Evolutionary conservation across 495 filamentous ascomycete species (phyloP).

Genomic region (Penicillium cosmopolitanum): DNA sequence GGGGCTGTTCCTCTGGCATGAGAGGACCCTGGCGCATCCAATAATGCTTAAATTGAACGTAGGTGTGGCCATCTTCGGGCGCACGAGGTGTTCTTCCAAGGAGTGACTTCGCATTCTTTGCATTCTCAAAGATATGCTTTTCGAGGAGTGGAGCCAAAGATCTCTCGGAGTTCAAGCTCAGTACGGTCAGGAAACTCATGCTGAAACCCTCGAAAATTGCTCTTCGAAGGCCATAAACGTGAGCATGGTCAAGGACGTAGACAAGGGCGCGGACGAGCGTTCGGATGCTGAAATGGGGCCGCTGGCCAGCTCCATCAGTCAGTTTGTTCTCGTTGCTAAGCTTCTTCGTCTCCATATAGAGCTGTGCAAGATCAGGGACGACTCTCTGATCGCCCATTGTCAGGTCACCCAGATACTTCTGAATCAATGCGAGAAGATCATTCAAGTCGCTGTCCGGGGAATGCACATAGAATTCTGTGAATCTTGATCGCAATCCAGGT

Average conservation of each 20-base stretch:
- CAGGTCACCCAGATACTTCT: conserved; percentile 77
- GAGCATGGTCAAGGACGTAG: conserved; percentile 81
- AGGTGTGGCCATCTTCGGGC: conserved; percentile 73
- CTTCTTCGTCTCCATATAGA: conserved; percentile 85
- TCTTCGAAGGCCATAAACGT: conserved; percentile 84
- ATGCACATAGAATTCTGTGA: conserved; percentile 91
- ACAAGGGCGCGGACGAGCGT: conserved; percentile 89
- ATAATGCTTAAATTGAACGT: conserved; percentile 90
- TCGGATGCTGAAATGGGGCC: conserved; percentile 93
- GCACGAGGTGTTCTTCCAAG: conserved; percentile 73
- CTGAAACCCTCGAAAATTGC: conserved; percentile 94
- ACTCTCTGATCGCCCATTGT: conserved; percentile 65
- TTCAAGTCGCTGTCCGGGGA: conserved; percentile 84
- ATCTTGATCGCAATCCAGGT: conserved; percentile 78
- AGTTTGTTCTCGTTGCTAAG: conserved; percentile 79
- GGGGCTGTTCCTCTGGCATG: conserved; percentile 67
- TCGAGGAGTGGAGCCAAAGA: conserved; percentile 81
- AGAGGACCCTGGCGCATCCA: conserved; percentile 81
- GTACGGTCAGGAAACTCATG: conserved; percentile 94
- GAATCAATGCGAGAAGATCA: conserved; percentile 81
- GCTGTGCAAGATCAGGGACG: conserved; percentile 73
- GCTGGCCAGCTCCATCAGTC: conserved; percentile 91
- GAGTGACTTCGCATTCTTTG: conserved; percentile 65
- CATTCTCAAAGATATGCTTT: conserved; percentile 71
- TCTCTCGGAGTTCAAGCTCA: conserved; percentile 76